Evolutionary conservation across 805 yeast genomes (phyloP).

Genomic region (Pichia insulana): DNA sequence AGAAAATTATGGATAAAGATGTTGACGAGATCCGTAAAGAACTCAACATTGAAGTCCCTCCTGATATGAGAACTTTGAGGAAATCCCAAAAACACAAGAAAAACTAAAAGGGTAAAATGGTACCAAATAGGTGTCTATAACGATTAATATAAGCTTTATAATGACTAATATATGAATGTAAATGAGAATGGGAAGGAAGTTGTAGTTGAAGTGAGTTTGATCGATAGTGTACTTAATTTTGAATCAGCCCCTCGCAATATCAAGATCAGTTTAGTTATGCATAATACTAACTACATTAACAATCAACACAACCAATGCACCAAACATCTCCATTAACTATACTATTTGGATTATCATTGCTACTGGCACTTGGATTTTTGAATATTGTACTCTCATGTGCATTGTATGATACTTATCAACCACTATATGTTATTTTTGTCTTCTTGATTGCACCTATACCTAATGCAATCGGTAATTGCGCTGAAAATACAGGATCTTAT

Average conservation of each 20-base stretch:
- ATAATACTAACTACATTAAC: no score
- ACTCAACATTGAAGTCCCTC: slow-evolving; percentile 69
- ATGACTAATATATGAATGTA: no score
- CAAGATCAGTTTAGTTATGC: no score
- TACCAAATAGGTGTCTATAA: not conserved
- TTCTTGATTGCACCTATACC: slow-evolving; percentile 32
- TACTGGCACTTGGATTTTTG: slow-evolving; percentile 83
- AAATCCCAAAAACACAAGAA: slow-evolving; percentile 15
- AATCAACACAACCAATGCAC: slow-evolving; percentile 1
- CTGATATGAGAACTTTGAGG: slow-evolving; percentile 65
- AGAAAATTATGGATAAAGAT: slow-evolving; percentile 63
- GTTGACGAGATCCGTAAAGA: slow-evolving; percentile 62
- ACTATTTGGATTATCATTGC: slow-evolving; percentile 62
- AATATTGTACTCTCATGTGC: slow-evolving; percentile 84
- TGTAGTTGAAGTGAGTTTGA: no score
- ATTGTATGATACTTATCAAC: slow-evolving; percentile 81
- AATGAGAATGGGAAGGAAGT: no score
- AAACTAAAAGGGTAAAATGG: not conserved
- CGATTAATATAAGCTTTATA: no score
- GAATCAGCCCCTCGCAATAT: no score
- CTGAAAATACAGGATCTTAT: slow-evolving; percentile 9
- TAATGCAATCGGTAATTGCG: slow-evolving; percentile 21
- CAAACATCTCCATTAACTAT: slow-evolving; percentile 44
- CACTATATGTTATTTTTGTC: slow-evolving; percentile 51
- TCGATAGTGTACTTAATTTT: no score